Percentiles rank a stretch among this genome's conserved stretches.
These are phyloP conservation scores for Globisporangium heterothallicum DNA, from an alignment of 352 stramenopile genomes.

Conservation along the genomic window DNA sequence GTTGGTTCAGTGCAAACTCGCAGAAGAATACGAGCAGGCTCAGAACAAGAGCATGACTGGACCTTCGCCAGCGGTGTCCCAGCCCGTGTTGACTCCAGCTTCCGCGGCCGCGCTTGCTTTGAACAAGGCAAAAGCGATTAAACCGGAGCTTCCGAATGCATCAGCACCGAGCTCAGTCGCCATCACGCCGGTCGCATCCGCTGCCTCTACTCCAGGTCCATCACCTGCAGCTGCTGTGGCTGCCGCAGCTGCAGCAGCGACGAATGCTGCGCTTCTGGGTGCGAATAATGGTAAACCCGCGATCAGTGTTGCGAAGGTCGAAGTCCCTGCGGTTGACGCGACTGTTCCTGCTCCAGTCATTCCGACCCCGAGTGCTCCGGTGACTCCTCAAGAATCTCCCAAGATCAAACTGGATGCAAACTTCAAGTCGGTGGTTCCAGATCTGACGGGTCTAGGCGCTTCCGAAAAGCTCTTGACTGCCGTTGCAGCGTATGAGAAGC, in stretches of 20 bases:
- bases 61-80: slow-evolving; percentile 17
- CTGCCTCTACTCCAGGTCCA: not conserved
- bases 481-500: slow-evolving; percentile 77
- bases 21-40: slow-evolving; percentile 71
- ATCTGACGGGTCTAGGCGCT: slow-evolving; percentile 64
- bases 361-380: not conserved
- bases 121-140: slow-evolving; percentile 35
- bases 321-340: slow-evolving; percentile 1
- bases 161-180: slow-evolving; percentile 4
- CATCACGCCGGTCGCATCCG: slow-evolving; percentile 14
- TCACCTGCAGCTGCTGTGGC: slow-evolving; percentile 12
- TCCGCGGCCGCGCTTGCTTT: slow-evolving; percentile 20
- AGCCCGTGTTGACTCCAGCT: slow-evolving; percentile 19
- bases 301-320: slow-evolving; percentile 1
- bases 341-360: not conserved
- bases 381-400: slow-evolving; percentile 12
- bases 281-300: slow-evolving; percentile 11
- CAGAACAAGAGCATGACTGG: slow-evolving; percentile 42
- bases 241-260: slow-evolving; percentile 4
- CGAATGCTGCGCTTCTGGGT: slow-evolving; percentile 7
- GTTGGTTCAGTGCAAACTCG: slow-evolving; percentile 75
- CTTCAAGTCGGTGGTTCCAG: slow-evolving; percentile 67
- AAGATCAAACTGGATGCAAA: slow-evolving; percentile 36
- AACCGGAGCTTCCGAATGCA: slow-evolving; percentile 18
- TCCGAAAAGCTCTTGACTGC: slow-evolving; percentile 77